Evolutionary conservation across 169 alveolate genomes (phyloP), one percentile per base, ranked within the genome.

Genomic region (Plasmodium fragile): DNA sequence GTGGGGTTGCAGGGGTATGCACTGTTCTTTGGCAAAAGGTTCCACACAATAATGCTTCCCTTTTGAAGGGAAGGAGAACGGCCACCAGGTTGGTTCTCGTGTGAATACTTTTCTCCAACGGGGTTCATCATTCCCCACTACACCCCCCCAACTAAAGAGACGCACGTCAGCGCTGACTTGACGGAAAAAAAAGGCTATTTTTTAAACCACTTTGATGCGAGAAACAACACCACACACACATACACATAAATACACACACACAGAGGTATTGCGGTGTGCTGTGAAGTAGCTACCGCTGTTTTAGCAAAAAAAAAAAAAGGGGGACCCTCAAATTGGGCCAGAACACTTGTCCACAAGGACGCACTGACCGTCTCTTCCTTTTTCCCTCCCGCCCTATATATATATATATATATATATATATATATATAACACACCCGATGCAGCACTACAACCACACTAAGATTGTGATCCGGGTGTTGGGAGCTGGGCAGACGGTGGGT

Each of bases 401-500:
- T n/a, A n/a, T n/a, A n/a, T n/a, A n/a, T n/a, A n/a, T n/a, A n/a
- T n/a, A n/a, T n/a, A n/a, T n/a, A n/a, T n/a, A n/a, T n/a, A n/a
- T n/a, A n/a, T n/a, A n/a, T 0, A 0, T 45, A 11, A 1, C 55
- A 13, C 18, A 13, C 59, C 53, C 13, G 13, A 81, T 71, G 92
- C 71, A 81, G 18, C 83, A 81, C 83, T 91, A 70, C 55, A 34
- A 71, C 52, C 39, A 39, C 43, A 91, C 94, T 34, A 81, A 80
- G 34, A 77, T 93, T 16, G 39, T 80, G 22, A 94, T 98, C 32
- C 95, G 94, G 11, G 98, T 98, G 79, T 97, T 99, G 77, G 99
- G 99, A n/a, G 99, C 99, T 5, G 99, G 99, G 4, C 98, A 98
- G 95, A 99, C 98, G 69, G 99, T 99, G n/a, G 99, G 99, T 11